Base-by-base conservation (phyloP, 352 stramenopile species). In the Pythium chondricola region DNA sequence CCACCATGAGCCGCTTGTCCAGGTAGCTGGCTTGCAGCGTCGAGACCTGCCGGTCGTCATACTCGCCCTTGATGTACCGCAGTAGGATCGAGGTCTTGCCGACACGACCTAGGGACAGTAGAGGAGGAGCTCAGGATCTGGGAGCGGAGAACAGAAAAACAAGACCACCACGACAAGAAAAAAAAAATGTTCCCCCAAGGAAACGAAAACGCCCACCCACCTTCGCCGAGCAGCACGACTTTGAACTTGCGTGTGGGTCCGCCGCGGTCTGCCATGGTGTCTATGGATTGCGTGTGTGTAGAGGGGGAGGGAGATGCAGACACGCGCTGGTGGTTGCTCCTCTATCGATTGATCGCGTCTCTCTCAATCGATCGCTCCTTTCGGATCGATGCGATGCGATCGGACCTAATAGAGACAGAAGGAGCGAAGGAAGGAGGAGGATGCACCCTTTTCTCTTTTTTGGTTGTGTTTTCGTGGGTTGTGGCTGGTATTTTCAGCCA, bases 41-140 rank as follows among this genome's bases (percentile, higher is more conserved):
- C 46, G 89, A 95, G 25, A 93, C 78, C 62, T 97, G 88, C 11
- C 78, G 67, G 36, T 97, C 93, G 58, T 95, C 72, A 65, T 97
- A 98, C 47, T 95, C 84, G 63, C 92, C 88, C 61, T 95, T 93
- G 58, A 95, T 91, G 61, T 96, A 98, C 30, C 90, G 79, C 48
- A 97, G 59, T 17, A 98, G 63, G 43, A 98, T 97, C 29, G 89
- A 97, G 24, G 92, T 98, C 66, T 98, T 98, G 36, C 92, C 92
- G 37, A 98, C 92, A 37, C 90, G 85, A 30, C 89, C 91, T 95
- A 74, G 44, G 43, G n/a, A n/a, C n/a, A n/a, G n/a, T n/a, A n/a
- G n/a, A n/a, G n/a, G n/a, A n/a, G n/a, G n/a, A n/a, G n/a, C n/a
- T n/a, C n/a, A n/a, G n/a, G n/a, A n/a, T n/a, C n/a, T n/a, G n/a